Conservation (phyloP, 1,139 yeast species). For the Suhomyces yuchorum region DNA sequence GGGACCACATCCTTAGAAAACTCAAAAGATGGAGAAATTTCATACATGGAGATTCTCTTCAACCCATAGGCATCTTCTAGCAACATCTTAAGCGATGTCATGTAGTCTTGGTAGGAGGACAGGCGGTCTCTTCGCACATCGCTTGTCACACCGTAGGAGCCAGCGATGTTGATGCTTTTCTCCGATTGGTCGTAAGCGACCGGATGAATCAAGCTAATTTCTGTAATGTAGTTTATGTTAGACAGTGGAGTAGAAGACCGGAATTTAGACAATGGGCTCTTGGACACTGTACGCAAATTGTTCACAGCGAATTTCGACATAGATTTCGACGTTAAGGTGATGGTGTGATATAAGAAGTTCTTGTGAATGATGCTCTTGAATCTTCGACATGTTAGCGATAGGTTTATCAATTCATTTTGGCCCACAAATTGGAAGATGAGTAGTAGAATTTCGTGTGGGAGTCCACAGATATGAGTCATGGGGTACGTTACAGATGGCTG, state of each 20-base stretch:
- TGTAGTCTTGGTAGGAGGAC: slow-evolving; percentile 31
- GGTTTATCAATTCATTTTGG: slow-evolving; percentile 25
- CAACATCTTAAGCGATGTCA: slow-evolving; percentile 26
- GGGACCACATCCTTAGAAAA: slow-evolving; percentile 35
- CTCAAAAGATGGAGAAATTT: slow-evolving; percentile 54
- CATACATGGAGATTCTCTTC: slow-evolving; percentile 32
- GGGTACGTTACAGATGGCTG: slow-evolving; percentile 24
- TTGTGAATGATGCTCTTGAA: slow-evolving; percentile 40
- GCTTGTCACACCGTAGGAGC: slow-evolving; percentile 38
- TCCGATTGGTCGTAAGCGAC: slow-evolving; percentile 30
- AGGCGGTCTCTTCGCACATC: slow-evolving; percentile 20
- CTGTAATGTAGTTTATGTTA: slow-evolving; percentile 33
- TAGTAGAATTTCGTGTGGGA: slow-evolving; percentile 46
- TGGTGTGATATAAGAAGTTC: slow-evolving; percentile 36
- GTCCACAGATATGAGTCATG: slow-evolving; percentile 34
- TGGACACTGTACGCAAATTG: slow-evolving; percentile 24
- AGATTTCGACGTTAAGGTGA: slow-evolving; percentile 29
- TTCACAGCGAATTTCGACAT: slow-evolving; percentile 37
- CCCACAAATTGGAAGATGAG: slow-evolving; percentile 33
- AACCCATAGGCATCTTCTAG: slow-evolving; percentile 38
- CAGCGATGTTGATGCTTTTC: slow-evolving; percentile 39
- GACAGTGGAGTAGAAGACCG: slow-evolving; percentile 29
- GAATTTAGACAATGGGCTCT: slow-evolving; percentile 9
- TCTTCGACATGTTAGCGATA: slow-evolving; percentile 40
- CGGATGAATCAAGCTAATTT: slow-evolving; percentile 36